A percentile compares a stretch with the other conserved stretches of the same genome.
Evolutionary conservation across 2,329 filamentous ascomycete genomes (phyloP).

Genomic region (Malbranchea cinnamomea): DNA sequence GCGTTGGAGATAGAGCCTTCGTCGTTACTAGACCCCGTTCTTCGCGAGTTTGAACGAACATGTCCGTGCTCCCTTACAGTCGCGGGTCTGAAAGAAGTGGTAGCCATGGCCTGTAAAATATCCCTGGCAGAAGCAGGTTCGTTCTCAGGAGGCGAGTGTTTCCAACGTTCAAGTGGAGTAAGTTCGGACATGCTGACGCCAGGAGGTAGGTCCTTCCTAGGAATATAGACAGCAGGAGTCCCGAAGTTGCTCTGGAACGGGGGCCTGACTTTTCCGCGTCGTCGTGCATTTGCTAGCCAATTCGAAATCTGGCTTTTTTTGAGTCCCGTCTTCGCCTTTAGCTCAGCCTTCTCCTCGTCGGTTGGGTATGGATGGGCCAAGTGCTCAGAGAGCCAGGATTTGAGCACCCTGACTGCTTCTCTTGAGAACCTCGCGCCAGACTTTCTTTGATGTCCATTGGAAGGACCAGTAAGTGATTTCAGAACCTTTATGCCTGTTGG

Average conservation of each 20-base stretch:
- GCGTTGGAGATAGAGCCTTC: slow-evolving; percentile 40
- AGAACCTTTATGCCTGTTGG: slow-evolving; percentile 26
- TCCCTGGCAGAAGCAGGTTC: slow-evolving; percentile 50
- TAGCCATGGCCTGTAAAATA: slow-evolving; percentile 46
- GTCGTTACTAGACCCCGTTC: slow-evolving; percentile 32
- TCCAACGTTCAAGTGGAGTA: slow-evolving; percentile 54
- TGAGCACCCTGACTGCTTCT: slow-evolving; percentile 64
- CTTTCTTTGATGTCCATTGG: slow-evolving; percentile 34
- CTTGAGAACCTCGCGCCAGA: slow-evolving; percentile 63
- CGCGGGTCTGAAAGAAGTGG: slow-evolving; percentile 21
- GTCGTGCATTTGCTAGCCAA: slow-evolving; percentile 81
- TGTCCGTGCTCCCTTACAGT: slow-evolving; percentile 19
- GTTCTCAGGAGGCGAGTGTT: slow-evolving; percentile 53
- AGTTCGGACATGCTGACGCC: slow-evolving; percentile 33
- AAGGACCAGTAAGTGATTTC: slow-evolving; percentile 25
- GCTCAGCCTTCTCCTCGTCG: slow-evolving; percentile 67
- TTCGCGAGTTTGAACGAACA: slow-evolving; percentile 22
- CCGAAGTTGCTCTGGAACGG: slow-evolving; percentile 46
- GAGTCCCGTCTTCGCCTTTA: slow-evolving; percentile 66
- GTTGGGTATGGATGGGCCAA: slow-evolving; percentile 74
- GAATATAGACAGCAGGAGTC: slow-evolving; percentile 59
- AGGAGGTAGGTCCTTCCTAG: slow-evolving; percentile 41
- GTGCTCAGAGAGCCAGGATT: slow-evolving; percentile 72
- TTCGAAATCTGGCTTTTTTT: slow-evolving; percentile 75
- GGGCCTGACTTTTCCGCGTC: slow-evolving; percentile 61